These are phyloP conservation scores for Physaria fendleri DNA, from an alignment of 345 rosid species.

Conservation along the genomic window DNA sequence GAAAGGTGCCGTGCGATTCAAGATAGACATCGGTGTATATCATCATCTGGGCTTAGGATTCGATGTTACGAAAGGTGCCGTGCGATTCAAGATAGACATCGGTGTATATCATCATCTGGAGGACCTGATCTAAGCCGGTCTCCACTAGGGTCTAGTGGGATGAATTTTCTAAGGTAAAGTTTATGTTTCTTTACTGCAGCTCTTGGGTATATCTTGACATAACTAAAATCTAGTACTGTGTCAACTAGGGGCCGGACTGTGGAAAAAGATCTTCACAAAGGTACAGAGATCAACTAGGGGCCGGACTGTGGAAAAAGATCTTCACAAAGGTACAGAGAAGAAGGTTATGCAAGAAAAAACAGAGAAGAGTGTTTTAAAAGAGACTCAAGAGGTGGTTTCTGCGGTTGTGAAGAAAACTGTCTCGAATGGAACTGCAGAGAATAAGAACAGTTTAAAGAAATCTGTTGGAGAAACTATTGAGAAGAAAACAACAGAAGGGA, in stretches of 20 bases:
- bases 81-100: slow-evolving; percentile 41
- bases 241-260: too few relatives aligned
- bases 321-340: slow-evolving; percentile 21
- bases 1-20: slow-evolving; percentile 47
- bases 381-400: neutral
- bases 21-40: slow-evolving; percentile 32
- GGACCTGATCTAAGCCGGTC: slow-evolving; percentile 25
- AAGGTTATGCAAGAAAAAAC: slow-evolving; percentile 19
- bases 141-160: slow-evolving; percentile 38
- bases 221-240: too few relatives aligned
- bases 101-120: slow-evolving; percentile 18
- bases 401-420: slow-evolving; percentile 12
- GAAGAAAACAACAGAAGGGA: slow-evolving; percentile 3
- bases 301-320: slow-evolving; percentile 9
- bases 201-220: too few relatives aligned
- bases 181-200: neutral
- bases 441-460: slow-evolving; percentile 8
- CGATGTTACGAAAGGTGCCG: slow-evolving; percentile 46
- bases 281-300: too few relatives aligned
- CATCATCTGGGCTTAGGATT: too few relatives aligned
- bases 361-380: slow-evolving; percentile 15
- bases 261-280: too few relatives aligned
- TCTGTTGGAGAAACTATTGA: neutral
- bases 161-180: slow-evolving; percentile 31
- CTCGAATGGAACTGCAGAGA: slow-evolving; percentile 8